Conservation (phyloP, 176 grass and related monocot species). For the Oryza nivara region DNA sequence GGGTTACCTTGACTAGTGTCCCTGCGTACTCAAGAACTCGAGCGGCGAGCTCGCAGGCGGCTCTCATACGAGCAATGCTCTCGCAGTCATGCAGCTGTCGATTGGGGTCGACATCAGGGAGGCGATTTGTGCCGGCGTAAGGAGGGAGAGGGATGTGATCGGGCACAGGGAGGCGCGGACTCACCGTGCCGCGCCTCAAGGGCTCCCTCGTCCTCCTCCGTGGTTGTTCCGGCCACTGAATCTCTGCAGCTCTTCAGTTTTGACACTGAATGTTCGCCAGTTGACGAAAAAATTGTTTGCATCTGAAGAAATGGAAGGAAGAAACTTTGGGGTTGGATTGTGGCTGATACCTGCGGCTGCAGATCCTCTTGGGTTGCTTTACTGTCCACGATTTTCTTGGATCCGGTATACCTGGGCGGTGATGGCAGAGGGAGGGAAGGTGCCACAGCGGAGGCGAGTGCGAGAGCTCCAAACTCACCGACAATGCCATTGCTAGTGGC, state of each 20-base stretch:
- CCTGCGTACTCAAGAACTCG: constrained; percentile 76
- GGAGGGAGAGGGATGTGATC: constrained; percentile 66
- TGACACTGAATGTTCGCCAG: too few species aligned
- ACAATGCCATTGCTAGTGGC: background rate
- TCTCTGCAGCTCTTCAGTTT: constrained; percentile 52
- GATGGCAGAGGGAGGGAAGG: background rate
- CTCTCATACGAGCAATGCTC: constrained; percentile 63
- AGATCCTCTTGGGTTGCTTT: too few species aligned
- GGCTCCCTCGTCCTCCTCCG: constrained; percentile 53
- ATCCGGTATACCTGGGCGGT: background rate
- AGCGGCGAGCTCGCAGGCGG: constrained; percentile 71
- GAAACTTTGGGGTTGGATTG: too few species aligned
- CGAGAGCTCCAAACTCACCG: constrained; percentile 22
- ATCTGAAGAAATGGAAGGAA: background rate
- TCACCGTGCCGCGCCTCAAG: constrained; percentile 64
- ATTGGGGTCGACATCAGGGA: constrained; percentile 65
- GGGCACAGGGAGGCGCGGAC: constrained; percentile 60
- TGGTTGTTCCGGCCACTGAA: constrained; percentile 34
- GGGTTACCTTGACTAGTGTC: constrained; percentile 69
- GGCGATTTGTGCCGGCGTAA: constrained; percentile 44
- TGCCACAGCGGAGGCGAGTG: background rate
- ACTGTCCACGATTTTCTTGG: too few species aligned
- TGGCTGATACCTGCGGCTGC: too few species aligned
- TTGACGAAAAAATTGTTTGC: too few species aligned
- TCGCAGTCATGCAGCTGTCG: constrained; percentile 70